Evolutionary conservation across 345 rosid species (phyloP).

Genomic region (Bruguiera sexangula): DNA sequence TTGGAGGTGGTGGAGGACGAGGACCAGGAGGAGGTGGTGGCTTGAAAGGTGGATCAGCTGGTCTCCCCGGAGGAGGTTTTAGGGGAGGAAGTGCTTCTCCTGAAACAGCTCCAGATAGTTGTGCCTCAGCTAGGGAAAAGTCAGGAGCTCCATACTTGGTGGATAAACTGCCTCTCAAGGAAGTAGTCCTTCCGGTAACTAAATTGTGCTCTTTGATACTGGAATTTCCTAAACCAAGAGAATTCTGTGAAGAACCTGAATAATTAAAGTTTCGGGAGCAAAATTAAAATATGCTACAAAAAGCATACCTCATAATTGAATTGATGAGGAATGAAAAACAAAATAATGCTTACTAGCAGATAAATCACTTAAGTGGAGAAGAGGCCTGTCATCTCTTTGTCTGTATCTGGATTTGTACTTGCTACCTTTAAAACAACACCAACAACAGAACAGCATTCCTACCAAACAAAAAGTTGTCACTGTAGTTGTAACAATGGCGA

Average conservation of each 20-base stretch:
- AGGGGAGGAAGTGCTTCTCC: slow-evolving; percentile 13
- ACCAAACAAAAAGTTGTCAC: slow-evolving; percentile 20
- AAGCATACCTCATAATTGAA: neutral
- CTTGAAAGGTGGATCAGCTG: slow-evolving; percentile 9
- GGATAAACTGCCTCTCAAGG: slow-evolving; percentile 2
- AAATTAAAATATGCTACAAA: neutral
- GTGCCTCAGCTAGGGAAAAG: neutral
- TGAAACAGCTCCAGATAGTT: neutral
- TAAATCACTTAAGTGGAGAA: slow-evolving; percentile 19
- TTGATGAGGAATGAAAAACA: neutral
- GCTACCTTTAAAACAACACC: slow-evolving; percentile 7
- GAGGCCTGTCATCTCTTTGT: slow-evolving; percentile 23
- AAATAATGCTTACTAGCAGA: slow-evolving; percentile 14
- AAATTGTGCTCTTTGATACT: neutral
- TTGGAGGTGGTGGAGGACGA: slow-evolving; percentile 23
- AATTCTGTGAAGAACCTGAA: slow-evolving; percentile 22
- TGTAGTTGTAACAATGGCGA: slow-evolving; percentile 22
- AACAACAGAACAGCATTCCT: slow-evolving; percentile 22
- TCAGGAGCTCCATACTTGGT: slow-evolving; percentile 2
- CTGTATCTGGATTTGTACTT: slow-evolving; percentile 4
- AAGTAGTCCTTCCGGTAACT: neutral
- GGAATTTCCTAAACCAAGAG: slow-evolving; percentile 12
- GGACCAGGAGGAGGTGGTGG: slow-evolving; percentile 18
- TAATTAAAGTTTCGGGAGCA: neutral
- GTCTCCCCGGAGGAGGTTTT: slow-evolving; percentile 29